These are phyloP conservation scores for Trichosporon faecale DNA, from an alignment of 1,284 basidiomycete genomes.

Conservation along the genomic window DNA sequence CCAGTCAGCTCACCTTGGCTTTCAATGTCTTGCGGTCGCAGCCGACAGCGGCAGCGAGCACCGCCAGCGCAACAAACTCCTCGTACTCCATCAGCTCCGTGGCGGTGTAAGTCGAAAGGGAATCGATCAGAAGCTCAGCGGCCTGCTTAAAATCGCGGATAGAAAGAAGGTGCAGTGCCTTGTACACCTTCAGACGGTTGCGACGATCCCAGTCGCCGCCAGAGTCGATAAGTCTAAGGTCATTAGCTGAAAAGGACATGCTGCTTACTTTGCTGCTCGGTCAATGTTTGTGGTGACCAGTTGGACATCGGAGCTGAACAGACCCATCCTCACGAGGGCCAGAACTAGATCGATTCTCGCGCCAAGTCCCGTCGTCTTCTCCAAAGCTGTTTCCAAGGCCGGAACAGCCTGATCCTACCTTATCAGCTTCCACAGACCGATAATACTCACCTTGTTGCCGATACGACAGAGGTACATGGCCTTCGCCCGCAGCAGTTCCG, in stretches of 20 bases:
- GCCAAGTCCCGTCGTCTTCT: conserved; percentile 90
- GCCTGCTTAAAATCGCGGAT: conserved; percentile 73
- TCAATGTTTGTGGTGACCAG: conserved; percentile 71
- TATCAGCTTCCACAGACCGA: background rate
- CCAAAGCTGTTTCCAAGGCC: conserved; percentile 78
- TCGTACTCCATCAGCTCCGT: conserved; percentile 86
- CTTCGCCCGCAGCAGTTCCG: conserved; percentile 76
- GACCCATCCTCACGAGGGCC: conserved; percentile 80
- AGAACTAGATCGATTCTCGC: conserved; percentile 90
- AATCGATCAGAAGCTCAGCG: conserved; percentile 77
- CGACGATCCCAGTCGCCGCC: conserved; percentile 98
- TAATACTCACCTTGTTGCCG: conserved; percentile 73
- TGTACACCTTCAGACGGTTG: conserved; percentile 94
- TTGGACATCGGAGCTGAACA: conserved; percentile 82
- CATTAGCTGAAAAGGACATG: background rate
- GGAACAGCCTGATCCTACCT: conserved; percentile 66
- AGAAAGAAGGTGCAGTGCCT: conserved; percentile 78
- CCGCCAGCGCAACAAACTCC: conserved; percentile 83
- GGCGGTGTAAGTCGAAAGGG: conserved; percentile 90
- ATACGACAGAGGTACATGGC: conserved; percentile 85
- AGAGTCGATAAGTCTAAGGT: conserved; percentile 76
- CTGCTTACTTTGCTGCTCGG: conserved; percentile 73
- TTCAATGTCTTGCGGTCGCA: conserved; percentile 83
- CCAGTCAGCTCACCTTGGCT: conserved; percentile 69
- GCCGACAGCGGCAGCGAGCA: conserved; percentile 74